phyloP scores from a whole-genome alignment of 1,284 basidiomycete species.

The Meripilus lineatus region DNA sequence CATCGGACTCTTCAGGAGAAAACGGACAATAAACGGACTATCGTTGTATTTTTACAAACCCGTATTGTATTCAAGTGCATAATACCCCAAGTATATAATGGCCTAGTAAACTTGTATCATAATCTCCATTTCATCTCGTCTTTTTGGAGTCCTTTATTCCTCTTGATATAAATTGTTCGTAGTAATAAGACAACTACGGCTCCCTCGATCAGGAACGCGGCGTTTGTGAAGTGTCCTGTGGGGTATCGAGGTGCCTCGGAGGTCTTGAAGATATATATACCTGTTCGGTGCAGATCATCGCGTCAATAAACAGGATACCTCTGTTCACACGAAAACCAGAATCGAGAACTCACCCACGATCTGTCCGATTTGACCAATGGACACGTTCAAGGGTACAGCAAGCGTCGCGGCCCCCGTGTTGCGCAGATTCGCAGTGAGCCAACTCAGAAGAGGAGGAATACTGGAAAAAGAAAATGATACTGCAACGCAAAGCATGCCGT shows the following conservation, averaged over 20 bases:
- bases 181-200: conserved; percentile 18
- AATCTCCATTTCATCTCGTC: conserved; percentile 18
- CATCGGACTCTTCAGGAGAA: too few relatives aligned
- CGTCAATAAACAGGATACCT: not conserved
- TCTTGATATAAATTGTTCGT: conserved; percentile 16
- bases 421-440: conserved; percentile 32
- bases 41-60: too few relatives aligned
- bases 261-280: conserved; percentile 35
- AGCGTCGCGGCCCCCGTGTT: conserved; percentile 30
- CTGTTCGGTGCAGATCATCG: conserved; percentile 14
- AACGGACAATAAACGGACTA: too few relatives aligned
- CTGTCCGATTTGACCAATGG: conserved; percentile 33
- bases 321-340: not conserved
- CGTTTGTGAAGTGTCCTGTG: conserved; percentile 34
- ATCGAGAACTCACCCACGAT: conserved; percentile 23
- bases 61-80: too few relatives aligned
- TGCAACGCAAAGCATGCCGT: conserved; percentile 31
- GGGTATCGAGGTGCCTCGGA: conserved; percentile 29
- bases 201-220: conserved; percentile 25
- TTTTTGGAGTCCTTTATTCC: conserved; percentile 15
- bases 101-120: not conserved
- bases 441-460: conserved; percentile 33
- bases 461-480: conserved; percentile 31
- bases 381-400: conserved; percentile 33
- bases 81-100: not conserved